Evolutionary conservation across 108 stramenopile genomes (phyloP).

Genomic region (Licmophora abbreviata): DNA sequence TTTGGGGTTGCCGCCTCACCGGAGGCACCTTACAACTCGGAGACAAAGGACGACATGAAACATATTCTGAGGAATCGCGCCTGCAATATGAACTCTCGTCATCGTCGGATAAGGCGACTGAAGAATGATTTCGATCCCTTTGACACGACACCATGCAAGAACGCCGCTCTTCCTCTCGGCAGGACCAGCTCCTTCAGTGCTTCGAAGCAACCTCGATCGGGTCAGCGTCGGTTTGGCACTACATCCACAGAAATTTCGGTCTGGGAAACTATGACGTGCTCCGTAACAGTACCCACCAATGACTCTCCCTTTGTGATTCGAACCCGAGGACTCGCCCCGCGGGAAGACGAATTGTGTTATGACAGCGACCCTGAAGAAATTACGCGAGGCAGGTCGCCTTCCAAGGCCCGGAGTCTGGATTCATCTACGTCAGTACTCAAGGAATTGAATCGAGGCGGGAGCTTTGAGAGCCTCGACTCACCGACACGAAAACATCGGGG

Average conservation of each 20-base stretch:
- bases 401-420: too few relatives aligned
- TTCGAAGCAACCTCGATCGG: slow-evolving; percentile 9
- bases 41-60: slow-evolving; percentile 12
- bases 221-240: not conserved
- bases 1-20: slow-evolving; percentile 3
- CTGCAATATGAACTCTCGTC: slow-evolving; percentile 16
- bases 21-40: not conserved
- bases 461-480: not conserved
- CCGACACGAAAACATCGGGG: not conserved
- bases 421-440: too few relatives aligned
- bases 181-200: slow-evolving; percentile 19
- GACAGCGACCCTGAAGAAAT: slow-evolving; percentile 49
- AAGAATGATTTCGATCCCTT: slow-evolving; percentile 26
- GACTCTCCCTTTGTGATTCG: slow-evolving; percentile 1
- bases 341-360: slow-evolving; percentile 23
- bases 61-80: slow-evolving; percentile 16
- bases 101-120: slow-evolving; percentile 13
- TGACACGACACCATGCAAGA: slow-evolving; percentile 5
- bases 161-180: slow-evolving; percentile 1
- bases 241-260: not conserved
- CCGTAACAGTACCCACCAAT: slow-evolving; percentile 1
- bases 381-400: slow-evolving; percentile 6
- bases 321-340: not conserved
- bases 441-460: not conserved
- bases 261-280: slow-evolving; percentile 13